Evolutionary conservation across 2,329 filamentous ascomycete genomes (phyloP).

Genomic region (Trichoderma pleuroti): DNA sequence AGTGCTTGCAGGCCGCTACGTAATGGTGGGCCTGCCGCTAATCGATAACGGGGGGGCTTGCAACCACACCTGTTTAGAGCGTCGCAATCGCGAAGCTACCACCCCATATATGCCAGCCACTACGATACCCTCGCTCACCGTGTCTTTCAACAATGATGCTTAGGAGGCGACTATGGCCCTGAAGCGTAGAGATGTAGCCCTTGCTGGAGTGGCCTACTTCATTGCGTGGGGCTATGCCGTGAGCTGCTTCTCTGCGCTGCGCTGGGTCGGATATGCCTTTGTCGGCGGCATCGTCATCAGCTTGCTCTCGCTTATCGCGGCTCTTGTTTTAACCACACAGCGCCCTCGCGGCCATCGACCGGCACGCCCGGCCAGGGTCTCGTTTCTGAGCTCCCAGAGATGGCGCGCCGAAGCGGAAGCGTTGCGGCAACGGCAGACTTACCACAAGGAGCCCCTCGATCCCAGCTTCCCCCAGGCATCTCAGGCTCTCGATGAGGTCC

Average conservation of each 20-base stretch:
- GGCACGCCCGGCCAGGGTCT: constrained; percentile 43
- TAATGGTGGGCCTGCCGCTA: constrained; percentile 14
- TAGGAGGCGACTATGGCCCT: constrained; percentile 56
- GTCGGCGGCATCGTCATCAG: constrained; percentile 62
- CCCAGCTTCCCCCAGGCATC: constrained; percentile 74
- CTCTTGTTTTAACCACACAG: constrained; percentile 53
- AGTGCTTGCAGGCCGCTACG: constrained; percentile 15
- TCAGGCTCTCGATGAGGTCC: constrained; percentile 71
- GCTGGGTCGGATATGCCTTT: constrained; percentile 84
- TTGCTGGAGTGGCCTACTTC: constrained; percentile 67
- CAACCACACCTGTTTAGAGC: constrained; percentile 4
- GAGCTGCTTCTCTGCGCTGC: constrained; percentile 76
- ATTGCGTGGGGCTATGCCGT: constrained; percentile 85
- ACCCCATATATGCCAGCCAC: constrained; percentile 2
- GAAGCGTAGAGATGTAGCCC: constrained; percentile 67
- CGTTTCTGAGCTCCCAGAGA: constrained; percentile 58
- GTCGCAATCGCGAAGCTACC: constrained; percentile 14
- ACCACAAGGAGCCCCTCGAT: constrained; percentile 68
- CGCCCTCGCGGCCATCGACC: constrained; percentile 35
- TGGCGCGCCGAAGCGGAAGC: constrained; percentile 71
- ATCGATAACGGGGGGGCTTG: constrained; percentile 8
- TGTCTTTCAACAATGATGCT: constrained; percentile 31
- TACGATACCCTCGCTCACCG: background rate
- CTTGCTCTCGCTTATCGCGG: constrained; percentile 52
- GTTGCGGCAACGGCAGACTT: constrained; percentile 62